Base-by-base conservation (phyloP, 2,329 filamentous ascomycete species). In the Basipetospora chlamydospora region DNA sequence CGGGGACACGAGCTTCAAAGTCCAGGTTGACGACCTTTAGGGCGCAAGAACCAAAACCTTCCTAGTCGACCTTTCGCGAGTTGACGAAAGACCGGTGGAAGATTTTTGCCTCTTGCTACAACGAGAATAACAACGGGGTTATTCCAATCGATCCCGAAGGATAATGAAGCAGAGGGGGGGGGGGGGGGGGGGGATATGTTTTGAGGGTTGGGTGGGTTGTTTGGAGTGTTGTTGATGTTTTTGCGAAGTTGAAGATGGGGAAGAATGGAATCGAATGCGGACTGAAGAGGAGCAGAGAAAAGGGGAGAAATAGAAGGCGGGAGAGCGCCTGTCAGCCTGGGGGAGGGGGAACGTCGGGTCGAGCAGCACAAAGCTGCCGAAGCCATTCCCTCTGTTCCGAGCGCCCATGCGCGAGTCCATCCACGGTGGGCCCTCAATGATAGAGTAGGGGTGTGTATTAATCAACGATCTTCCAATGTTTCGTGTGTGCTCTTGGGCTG, bases 1-100 rank as follows among this genome's bases (percentile, higher is more conserved):
- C 90, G 73, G 88, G 85, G 67, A 95, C 83, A 67, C 86, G 83
- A 69, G 87, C 86, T 82, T 94, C 87, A 90, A 93, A 95, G 84
- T 95, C 87, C 87, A 95, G 87, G 73, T 85, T 95, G 84, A 70
- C 84, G 80, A 80, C 77, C 78, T 81, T 77, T 77, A 51, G 60
- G 61, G 76, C 64, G 58, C 63, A 64, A 67, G 60, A 63, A 74
- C 60, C 58, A 55, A 59, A 61, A 61, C 58, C 59, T 61, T 58
- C 49, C 73, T 15, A 38, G 75, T 75, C 60, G 59, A 39, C 38
- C 38, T 39, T 39, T 39, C 66, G 65, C 66, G 59, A 54, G 62
- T 58, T 60, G 46, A 60, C 71, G 71, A 76, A 75, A 76, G 72
- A 72, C 75, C 67, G 70, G 71, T 63, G 30, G 75, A 76, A 70